Conservation (phyloP, 805 yeast species). For the Saturnispora galanensis region DNA sequence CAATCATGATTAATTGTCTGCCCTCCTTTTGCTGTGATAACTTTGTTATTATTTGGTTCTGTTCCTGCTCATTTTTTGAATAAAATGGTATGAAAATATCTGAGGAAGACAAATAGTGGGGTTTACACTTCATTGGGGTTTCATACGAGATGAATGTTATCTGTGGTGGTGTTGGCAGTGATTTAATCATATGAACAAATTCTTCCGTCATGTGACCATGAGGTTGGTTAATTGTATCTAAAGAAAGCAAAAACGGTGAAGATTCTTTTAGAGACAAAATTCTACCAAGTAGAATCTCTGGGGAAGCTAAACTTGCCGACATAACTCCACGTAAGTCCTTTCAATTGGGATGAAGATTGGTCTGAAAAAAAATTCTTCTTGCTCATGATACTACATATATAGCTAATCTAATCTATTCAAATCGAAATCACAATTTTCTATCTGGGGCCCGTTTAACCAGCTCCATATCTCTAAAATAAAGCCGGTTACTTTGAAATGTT, state of each 20-base stretch:
- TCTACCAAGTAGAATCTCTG: constrained; percentile 54
- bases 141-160: constrained; percentile 61
- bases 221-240: constrained; percentile 67
- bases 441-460: background rate
- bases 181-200: constrained; percentile 32
- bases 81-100: constrained; percentile 41
- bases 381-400: too few relatives aligned
- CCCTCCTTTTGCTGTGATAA: background rate
- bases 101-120: constrained; percentile 30
- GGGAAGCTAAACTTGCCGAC: constrained; percentile 24
- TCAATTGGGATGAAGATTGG: too few relatives aligned
- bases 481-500: constrained; percentile 33
- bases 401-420: too few relatives aligned
- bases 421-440: too few relatives aligned
- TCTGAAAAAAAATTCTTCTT: too few relatives aligned
- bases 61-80: constrained; percentile 12
- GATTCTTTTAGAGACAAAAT: constrained; percentile 60
- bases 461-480: constrained; percentile 28
- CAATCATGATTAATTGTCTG: constrained; percentile 43
- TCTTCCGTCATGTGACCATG: constrained; percentile 49
- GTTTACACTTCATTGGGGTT: constrained; percentile 35
- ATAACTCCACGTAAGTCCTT: constrained; percentile 8
- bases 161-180: constrained; percentile 20
- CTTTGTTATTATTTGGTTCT: background rate
- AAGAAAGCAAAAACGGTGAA: constrained; percentile 60